Evolutionary conservation across 345 rosid species (phyloP), one percentile per base, ranked within the genome.

Genomic region (Brassica cretica): DNA sequence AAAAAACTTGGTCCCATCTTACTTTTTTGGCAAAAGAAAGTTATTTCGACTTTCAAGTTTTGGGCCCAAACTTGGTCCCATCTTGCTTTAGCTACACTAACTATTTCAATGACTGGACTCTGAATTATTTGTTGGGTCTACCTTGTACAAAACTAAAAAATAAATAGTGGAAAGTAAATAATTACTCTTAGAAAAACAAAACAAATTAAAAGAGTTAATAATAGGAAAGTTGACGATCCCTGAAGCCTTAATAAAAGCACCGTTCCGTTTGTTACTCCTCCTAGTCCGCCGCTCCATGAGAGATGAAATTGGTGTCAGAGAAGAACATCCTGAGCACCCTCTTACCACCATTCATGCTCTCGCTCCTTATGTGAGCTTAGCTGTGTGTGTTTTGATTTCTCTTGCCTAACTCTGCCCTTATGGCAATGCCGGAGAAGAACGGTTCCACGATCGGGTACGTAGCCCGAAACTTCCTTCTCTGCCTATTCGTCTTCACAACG

Each of bases 341-440:
- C 51, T 44, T 11, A 44, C n/a, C 51, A 44, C 51, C 51, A 49
- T 49, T 49, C 6, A 49, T 8, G 49, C 49, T 41, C 49, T 35
- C 53, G n/a, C 56, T 51, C 15, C 53, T 44, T 44, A 44, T 41
- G 49, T 41, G 49, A 46, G 24, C 60, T 1, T 15, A n/a, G 3
- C 21, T 55, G 21, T 16, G 60, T 16, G 24, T 46, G 55, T 46
- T 6, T 37, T 69, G 74, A 60, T 60, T 53, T 49, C 53, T 61
- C 56, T 30, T 8, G 35, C 78, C 8, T 35, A 55, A 39, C 0
- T 46, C 65, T 32, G 0, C 2, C 4, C 11, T 2, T 39, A 16
- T 72, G 14, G 82, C 83, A 46, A 89, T 91, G 96, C 89, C 84
- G 25, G 96, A 91, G 66, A 91, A 86, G 84, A 84, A 82, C 70